Conservation (phyloP, 768 basidiomycete genomes). For the Serendipita vermifera region DNA sequence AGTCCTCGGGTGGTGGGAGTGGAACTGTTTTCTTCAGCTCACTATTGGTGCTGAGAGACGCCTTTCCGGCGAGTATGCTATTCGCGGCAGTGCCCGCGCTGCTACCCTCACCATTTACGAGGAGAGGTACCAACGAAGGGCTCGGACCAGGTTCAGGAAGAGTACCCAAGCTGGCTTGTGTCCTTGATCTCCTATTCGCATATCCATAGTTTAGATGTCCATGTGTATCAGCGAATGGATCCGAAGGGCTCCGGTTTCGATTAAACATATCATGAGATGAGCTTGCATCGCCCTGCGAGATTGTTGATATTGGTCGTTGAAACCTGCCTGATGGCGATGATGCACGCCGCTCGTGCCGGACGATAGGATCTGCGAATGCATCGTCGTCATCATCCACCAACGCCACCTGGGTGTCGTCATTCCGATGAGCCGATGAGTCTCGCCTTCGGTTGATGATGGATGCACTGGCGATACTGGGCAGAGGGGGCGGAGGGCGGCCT, state of each 20-base stretch:
- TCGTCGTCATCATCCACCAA: not conserved
- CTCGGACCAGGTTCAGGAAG: not conserved
- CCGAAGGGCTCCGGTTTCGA: conserved; percentile 3
- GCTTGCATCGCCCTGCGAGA: not conserved
- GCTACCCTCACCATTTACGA: not conserved
- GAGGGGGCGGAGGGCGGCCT: not conserved
- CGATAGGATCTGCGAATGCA: not conserved
- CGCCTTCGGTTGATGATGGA: not conserved
- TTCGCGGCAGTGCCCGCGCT: not conserved
- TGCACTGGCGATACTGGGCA: not conserved
- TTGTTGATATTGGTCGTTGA: not conserved
- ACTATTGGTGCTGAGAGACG: not conserved
- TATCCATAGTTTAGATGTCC: not conserved
- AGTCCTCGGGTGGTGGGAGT: not conserved
- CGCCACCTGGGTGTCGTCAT: not conserved
- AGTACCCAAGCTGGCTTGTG: not conserved
- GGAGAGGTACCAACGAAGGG: conserved; percentile 1
- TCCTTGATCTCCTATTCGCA: not conserved
- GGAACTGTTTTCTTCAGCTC: not conserved
- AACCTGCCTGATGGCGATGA: not conserved
- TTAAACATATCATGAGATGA: too few species aligned
- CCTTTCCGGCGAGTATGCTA: not conserved
- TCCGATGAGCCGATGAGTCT: not conserved
- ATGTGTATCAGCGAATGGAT: conserved; percentile 8
- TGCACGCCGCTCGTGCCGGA: not conserved